Evolutionary conservation across 441 rosid genomes (phyloP).

Genomic region (Croton setiger): DNA sequence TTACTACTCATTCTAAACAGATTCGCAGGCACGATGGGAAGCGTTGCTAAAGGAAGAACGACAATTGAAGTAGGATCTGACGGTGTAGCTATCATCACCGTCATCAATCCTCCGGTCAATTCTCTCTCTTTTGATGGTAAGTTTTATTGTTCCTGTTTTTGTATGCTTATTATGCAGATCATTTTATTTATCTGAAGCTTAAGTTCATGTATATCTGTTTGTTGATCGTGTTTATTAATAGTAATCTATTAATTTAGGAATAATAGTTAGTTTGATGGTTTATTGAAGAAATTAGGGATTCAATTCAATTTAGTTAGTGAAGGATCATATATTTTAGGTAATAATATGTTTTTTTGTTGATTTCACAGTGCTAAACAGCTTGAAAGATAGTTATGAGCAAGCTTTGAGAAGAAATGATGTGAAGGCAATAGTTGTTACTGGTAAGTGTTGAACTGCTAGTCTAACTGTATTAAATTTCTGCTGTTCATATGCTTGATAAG

Average conservation of each 20-base stretch:
- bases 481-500: slow-evolving; percentile 4
- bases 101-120: slow-evolving; percentile 93
- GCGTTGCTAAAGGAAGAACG: slow-evolving; percentile 55
- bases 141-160: not conserved
- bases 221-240: not conserved
- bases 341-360: not conserved
- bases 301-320: too few relatives aligned
- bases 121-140: slow-evolving; percentile 87
- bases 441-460: slow-evolving; percentile 30
- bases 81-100: slow-evolving; percentile 83
- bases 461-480: not conserved
- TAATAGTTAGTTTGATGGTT: not conserved
- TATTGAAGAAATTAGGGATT: not conserved
- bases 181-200: not conserved
- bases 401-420: slow-evolving; percentile 86
- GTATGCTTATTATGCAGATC: not conserved
- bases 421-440: slow-evolving; percentile 88
- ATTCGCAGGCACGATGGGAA: slow-evolving; percentile 36
- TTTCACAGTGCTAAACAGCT: slow-evolving; percentile 62
- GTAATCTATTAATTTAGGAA: not conserved
- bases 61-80: slow-evolving; percentile 77
- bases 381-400: slow-evolving; percentile 70
- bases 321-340: too few relatives aligned
- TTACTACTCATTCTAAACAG: too few relatives aligned
- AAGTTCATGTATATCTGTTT: not conserved